These are phyloP conservation scores for Elaeagnus macrophylla DNA, from an alignment of 306 rosid species.

Conservation along the genomic window DNA sequence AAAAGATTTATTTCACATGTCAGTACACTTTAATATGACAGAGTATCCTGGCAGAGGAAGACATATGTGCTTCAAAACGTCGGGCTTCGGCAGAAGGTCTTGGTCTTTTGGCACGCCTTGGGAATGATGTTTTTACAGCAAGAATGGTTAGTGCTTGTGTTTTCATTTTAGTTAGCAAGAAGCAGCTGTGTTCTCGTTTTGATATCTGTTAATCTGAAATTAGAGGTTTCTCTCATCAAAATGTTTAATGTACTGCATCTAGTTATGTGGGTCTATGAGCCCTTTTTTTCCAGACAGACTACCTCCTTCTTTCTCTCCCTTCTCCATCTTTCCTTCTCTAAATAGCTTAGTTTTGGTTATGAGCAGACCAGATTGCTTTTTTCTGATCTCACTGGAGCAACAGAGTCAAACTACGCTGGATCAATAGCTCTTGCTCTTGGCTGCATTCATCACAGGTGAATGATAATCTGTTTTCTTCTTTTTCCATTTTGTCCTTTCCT, in stretches of 20 bases:
- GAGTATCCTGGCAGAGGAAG: conserved; percentile 89
- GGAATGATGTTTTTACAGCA: conserved; percentile 87
- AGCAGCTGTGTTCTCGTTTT: conserved; percentile 8
- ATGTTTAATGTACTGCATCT: no score
- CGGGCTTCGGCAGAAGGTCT: conserved; percentile 87
- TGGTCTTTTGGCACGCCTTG: conserved; percentile 90
- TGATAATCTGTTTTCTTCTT: conserved; percentile 13
- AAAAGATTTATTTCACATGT: neutral
- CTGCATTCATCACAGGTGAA: conserved; percentile 91
- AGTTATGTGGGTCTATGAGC: no score
- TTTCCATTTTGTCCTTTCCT: neutral
- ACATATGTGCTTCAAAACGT: conserved; percentile 77
- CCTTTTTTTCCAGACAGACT: neutral
- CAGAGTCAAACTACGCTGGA: conserved; percentile 67
- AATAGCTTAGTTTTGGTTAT: conserved; percentile 20
- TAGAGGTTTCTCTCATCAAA: neutral
- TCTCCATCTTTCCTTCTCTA: conserved; percentile 1
- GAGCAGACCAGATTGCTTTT: conserved; percentile 78
- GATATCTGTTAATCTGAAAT: conserved; percentile 13
- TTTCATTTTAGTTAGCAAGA: conserved; percentile 17
- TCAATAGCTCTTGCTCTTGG: conserved; percentile 92
- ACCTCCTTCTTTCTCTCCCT: neutral
- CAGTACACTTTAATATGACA: conserved; percentile 23
- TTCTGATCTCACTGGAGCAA: conserved; percentile 67
- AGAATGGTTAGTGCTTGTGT: conserved; percentile 51